phyloP scores from a whole-genome alignment of 2,329 filamentous ascomycete species.

The Diaporthe citrichinensis region DNA sequence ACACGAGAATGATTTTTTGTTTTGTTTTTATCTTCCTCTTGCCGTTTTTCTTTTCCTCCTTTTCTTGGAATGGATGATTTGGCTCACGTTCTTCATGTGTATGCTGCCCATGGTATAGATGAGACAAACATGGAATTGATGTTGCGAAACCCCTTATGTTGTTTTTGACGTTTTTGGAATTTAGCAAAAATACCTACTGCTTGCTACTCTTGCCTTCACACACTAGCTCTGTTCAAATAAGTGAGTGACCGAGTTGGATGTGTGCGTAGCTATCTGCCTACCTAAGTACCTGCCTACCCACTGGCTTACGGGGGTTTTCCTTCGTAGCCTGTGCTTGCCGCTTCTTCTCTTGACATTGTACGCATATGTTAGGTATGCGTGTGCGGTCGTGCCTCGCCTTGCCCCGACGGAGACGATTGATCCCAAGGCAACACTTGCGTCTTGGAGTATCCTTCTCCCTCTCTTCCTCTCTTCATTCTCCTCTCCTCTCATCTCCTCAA shows the following conservation, averaged over 20 bases:
- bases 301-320: too few relatives aligned
- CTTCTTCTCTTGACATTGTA: neutral
- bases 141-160: neutral
- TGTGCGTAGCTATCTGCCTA: too few relatives aligned
- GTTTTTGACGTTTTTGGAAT: neutral
- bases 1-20: constrained; percentile 2
- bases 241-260: neutral
- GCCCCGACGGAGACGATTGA: neutral
- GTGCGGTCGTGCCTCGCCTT: neutral
- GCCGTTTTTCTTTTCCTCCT: neutral
- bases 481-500: too few relatives aligned
- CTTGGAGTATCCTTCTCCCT: neutral
- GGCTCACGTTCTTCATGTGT: constrained; percentile 39
- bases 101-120: constrained; percentile 42
- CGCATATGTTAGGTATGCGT: neutral
- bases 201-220: neutral
- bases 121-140: constrained; percentile 39
- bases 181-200: constrained; percentile 11
- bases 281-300: neutral
- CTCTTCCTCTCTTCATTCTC: neutral
- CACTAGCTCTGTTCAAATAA: neutral
- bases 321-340: neutral
- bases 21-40: neutral
- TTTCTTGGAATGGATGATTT: constrained; percentile 38
- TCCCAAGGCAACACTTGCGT: neutral